A percentile compares a stretch with the other conserved stretches of the same genome.
Conservation (phyloP, 305 asterid species). For the Vinca major region DNA sequence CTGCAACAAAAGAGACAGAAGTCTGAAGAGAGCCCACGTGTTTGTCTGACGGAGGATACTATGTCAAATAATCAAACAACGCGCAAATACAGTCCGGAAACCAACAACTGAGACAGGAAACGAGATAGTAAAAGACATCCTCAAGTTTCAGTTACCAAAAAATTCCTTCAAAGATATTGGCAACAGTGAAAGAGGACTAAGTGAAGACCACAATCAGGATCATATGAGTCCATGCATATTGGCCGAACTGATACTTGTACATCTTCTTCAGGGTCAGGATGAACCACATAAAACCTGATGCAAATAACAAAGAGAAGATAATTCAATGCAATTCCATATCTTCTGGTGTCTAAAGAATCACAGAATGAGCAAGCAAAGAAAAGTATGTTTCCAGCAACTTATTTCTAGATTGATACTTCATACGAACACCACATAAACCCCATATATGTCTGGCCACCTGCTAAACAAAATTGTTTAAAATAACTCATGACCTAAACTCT, state of each 20-base stretch:
- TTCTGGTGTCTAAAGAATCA: not conserved
- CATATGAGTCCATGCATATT: constrained; percentile 99
- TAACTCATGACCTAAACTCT: not conserved
- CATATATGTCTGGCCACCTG: not conserved
- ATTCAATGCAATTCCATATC: constrained; percentile 12
- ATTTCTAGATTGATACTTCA: not conserved
- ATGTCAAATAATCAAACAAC: no score
- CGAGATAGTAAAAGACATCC: not conserved
- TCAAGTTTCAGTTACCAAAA: constrained; percentile 51
- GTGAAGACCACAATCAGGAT: constrained; percentile 91
- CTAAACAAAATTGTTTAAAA: not conserved
- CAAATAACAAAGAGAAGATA: constrained; percentile 18
- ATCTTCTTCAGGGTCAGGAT: constrained; percentile 85
- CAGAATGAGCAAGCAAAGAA: not conserved
- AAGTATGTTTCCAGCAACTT: not conserved
- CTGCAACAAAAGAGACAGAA: no score
- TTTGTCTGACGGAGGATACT: no score
- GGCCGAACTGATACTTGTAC: constrained; percentile 99
- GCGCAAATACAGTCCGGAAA: no score
- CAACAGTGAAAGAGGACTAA: constrained; percentile 91
- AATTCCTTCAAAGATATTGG: constrained; percentile 92
- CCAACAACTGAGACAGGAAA: not conserved
- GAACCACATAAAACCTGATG: constrained; percentile 96
- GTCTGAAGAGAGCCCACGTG: no score
- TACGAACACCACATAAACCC: not conserved